These are phyloP conservation scores for Cryphonectria nitschkei DNA, from an alignment of 2,329 filamentous ascomycete genomes.

Conservation along the genomic window DNA sequence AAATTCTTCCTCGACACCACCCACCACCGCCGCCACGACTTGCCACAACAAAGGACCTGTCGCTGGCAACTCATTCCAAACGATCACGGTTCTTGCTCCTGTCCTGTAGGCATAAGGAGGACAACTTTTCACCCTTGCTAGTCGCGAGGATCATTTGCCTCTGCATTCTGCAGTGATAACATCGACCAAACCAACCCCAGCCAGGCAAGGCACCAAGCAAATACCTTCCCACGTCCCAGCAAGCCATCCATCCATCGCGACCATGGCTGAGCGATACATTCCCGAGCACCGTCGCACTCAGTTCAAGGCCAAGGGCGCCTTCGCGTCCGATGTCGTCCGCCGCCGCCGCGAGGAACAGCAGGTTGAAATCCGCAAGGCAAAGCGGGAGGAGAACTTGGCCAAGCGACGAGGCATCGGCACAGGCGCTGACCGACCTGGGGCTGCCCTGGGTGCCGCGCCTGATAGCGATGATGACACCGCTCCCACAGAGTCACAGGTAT, in stretches of 20 bases:
- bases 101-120: neutral
- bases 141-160: neutral
- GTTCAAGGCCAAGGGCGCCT: conserved; percentile 99
- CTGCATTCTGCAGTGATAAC: conserved; percentile 2
- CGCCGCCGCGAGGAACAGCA: conserved; percentile 98
- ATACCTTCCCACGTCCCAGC: conserved; percentile 9
- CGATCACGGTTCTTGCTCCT: neutral
- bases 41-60: conserved; percentile 17
- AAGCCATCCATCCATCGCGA: conserved; percentile 41
- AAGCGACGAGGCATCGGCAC: conserved; percentile 94
- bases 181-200: neutral
- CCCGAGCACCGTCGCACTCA: conserved; percentile 98
- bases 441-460: conserved; percentile 81
- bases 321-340: conserved; percentile 98
- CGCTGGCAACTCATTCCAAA: conserved; percentile 12
- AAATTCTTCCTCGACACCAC: conserved; percentile 29
- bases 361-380: conserved; percentile 97
- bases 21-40: conserved; percentile 8
- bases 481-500: conserved; percentile 95
- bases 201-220: conserved; percentile 14
- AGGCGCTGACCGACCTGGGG: conserved; percentile 77
- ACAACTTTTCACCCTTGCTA: neutral
- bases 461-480: conserved; percentile 98
- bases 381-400: conserved; percentile 98
- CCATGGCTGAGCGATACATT: conserved; percentile 98